Percentiles rank a stretch among this genome's conserved stretches.
These are phyloP conservation scores for Pyrenophora tritici-repentis DNA, from an alignment of 2,329 filamentous ascomycete genomes.

Conservation along the genomic window DNA sequence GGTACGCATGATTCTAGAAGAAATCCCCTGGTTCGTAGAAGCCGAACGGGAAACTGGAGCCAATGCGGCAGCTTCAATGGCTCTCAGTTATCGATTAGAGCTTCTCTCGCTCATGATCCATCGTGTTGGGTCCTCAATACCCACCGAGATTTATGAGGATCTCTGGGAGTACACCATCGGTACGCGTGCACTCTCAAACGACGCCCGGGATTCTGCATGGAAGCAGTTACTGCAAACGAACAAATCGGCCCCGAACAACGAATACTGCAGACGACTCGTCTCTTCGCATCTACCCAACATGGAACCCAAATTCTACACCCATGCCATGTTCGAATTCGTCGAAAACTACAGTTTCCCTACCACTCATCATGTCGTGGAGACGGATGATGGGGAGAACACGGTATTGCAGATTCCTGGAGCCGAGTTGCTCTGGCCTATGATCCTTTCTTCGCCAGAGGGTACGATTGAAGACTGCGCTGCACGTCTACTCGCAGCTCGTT, in stretches of 20 bases:
- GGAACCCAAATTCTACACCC: slow-evolving; percentile 62
- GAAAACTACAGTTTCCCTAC: slow-evolving; percentile 48
- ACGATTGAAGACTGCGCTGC: slow-evolving; percentile 72
- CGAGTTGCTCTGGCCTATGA: slow-evolving; percentile 83
- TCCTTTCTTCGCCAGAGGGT: slow-evolving; percentile 68
- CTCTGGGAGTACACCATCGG: slow-evolving; percentile 79
- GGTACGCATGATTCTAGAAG: slow-evolving; percentile 43
- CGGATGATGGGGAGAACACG: slow-evolving; percentile 23
- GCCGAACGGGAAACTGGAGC: slow-evolving; percentile 21
- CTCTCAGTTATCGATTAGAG: slow-evolving; percentile 53
- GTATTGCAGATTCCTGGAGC: slow-evolving; percentile 59
- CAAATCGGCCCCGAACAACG: slow-evolving; percentile 27
- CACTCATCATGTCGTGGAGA: slow-evolving; percentile 18
- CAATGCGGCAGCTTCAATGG: slow-evolving; percentile 19
- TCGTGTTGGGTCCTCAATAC: slow-evolving; percentile 66
- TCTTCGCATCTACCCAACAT: slow-evolving; percentile 62
- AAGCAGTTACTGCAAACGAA: slow-evolving; percentile 36
- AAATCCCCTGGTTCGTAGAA: slow-evolving; percentile 45
- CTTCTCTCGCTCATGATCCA: slow-evolving; percentile 64
- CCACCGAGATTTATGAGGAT: slow-evolving; percentile 62
- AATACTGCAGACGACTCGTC: slow-evolving; percentile 40
- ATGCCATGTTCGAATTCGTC: slow-evolving; percentile 67
- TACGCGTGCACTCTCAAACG: slow-evolving; percentile 60
- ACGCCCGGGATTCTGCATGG: slow-evolving; percentile 73
- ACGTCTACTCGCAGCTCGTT: slow-evolving; percentile 72